These are phyloP conservation scores for Aureobasidium vineae DNA, from an alignment of 2,329 filamentous ascomycete genomes.

Conservation along the genomic window DNA sequence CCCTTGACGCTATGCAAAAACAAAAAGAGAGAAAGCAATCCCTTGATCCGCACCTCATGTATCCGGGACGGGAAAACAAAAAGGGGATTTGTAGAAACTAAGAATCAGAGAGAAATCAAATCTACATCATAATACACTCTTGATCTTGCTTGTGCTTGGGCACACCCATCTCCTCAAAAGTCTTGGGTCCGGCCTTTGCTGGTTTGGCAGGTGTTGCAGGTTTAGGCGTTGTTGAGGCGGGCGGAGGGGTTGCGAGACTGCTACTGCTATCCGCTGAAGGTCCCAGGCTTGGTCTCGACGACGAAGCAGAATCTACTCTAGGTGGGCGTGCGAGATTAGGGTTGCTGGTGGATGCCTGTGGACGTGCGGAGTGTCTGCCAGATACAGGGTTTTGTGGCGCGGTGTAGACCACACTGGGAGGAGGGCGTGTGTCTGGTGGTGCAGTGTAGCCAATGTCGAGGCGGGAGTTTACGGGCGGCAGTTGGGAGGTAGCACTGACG, in stretches of 20 bases:
- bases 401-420: slow-evolving; percentile 33
- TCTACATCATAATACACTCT: slow-evolving; percentile 66
- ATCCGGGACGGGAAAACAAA: no score
- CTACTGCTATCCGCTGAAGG: background rate
- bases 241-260: background rate
- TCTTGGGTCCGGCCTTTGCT: slow-evolving; percentile 72
- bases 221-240: background rate
- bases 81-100: no score
- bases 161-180: slow-evolving; percentile 98
- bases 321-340: background rate
- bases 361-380: background rate
- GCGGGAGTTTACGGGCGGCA: slow-evolving; percentile 29
- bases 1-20: no score
- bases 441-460: slow-evolving; percentile 46
- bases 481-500: slow-evolving; percentile 28
- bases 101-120: background rate
- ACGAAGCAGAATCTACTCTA: background rate
- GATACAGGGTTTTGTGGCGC: background rate
- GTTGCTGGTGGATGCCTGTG: background rate
- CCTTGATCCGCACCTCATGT: no score
- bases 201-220: slow-evolving; percentile 13
- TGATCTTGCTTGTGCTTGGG: slow-evolving; percentile 77
- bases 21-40: no score
- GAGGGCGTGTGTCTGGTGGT: slow-evolving; percentile 46
- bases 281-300: background rate